Evolutionary conservation across 345 rosid species (phyloP), one percentile per base, ranked within the genome.

Genomic region (Iberis pinnata): DNA sequence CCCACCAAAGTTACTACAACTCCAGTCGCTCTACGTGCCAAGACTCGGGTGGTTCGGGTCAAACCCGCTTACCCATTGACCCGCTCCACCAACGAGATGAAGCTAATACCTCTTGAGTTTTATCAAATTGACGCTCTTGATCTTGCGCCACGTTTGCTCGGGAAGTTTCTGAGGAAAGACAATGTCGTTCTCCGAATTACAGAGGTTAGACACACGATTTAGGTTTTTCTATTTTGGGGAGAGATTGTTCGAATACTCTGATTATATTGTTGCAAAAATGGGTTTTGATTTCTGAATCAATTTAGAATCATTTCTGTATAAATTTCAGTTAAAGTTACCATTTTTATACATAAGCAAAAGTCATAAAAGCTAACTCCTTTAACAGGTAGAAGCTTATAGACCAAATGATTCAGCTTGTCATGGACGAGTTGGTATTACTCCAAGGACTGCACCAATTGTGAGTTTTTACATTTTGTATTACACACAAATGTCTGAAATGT

Each of bases 371-470:
- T 3, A 9, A 29, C 40, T 43, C 45, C 48, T 20, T 38, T 40
- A 27, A 8, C 64, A 84, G 98, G 98, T 84, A 9, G 98, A 90
- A 80, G 96, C 98, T 67, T 90, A 90, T 66, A 63, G 96, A 65
- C 86, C 85, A 42, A 76, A 82, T 71, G 96, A 90, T 70, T 87
- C 98, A 58, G 96, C 98, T 60, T 90, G 95, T 41, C 98, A 90
- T 52, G 95, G 80, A 20, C 73, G 98, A 56, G 82, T 83, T 49
- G 95, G 98, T 37, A 46, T 84, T 29, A 87, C 98, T 0, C 71
- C 83, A 25, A 72, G 98, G 70, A 87, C 96, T 0, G 96, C 96
- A 24, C 89, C 98, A 31, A 76, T 78, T 41, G 96, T 84, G 70
- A 82, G 84, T 47, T 64, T 47, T 27, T 64, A 41, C 53, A 5